These are phyloP conservation scores for Hypoxylon sp. DNA, from an alignment of 2,329 filamentous ascomycete species.

Conservation along the genomic window DNA sequence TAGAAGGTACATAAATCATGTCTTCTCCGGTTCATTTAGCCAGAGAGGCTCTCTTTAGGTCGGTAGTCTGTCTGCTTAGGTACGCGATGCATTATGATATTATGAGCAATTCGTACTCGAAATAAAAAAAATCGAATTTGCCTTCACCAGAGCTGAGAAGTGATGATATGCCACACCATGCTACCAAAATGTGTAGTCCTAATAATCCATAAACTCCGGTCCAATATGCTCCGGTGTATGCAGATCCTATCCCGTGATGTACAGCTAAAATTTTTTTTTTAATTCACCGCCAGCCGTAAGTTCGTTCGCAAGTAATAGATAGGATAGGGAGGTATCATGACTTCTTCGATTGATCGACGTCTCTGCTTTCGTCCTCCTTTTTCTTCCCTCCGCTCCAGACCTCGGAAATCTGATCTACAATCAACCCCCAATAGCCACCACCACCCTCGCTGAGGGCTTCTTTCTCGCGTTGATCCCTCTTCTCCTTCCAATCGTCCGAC, in stretches of 20 bases:
- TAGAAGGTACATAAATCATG: no score
- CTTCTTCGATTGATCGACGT: slow-evolving; percentile 18
- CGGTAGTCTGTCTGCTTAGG: no score
- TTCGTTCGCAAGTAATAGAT: no score
- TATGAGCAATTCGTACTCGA: not conserved
- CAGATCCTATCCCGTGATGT: slow-evolving; percentile 19
- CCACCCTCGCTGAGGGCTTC: slow-evolving; percentile 62
- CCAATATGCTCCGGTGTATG: slow-evolving; percentile 17
- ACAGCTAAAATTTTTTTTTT: no score
- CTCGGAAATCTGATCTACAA: slow-evolving; percentile 65
- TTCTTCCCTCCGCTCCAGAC: slow-evolving; percentile 51
- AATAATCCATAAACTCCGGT: slow-evolving; percentile 20
- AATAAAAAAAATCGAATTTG: not conserved
- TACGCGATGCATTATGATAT: not conserved
- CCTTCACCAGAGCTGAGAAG: slow-evolving; percentile 22
- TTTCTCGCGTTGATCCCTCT: slow-evolving; percentile 60
- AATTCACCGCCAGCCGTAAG: no score
- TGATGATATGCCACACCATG: slow-evolving; percentile 5
- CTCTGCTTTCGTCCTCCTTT: slow-evolving; percentile 39
- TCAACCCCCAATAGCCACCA: slow-evolving; percentile 64
- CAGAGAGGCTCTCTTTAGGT: no score
- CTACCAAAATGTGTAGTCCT: slow-evolving; percentile 1
- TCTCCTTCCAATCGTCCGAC: slow-evolving; percentile 62
- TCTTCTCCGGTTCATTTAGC: no score
- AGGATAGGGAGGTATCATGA: slow-evolving; percentile 5